phyloP scores from a whole-genome alignment of 768 basidiomycete species.

The Boletus sensibilis region DNA sequence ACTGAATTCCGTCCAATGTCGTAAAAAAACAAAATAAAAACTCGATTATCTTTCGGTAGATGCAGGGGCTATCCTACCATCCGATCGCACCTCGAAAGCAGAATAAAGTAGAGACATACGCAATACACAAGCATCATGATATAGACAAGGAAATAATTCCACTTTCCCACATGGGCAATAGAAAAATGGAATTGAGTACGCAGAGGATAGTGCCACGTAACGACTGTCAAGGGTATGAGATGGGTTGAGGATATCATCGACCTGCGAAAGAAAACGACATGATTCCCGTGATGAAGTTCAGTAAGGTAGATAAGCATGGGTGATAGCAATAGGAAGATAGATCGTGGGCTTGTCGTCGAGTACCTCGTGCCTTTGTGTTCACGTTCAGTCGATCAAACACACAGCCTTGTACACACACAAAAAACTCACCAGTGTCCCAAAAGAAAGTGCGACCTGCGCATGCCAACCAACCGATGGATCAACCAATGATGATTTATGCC shows the following conservation, averaged over 20 bases:
- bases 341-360: constrained; percentile 35
- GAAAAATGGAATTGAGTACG: constrained; percentile 13
- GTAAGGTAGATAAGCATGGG: constrained; percentile 34
- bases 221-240: constrained; percentile 32
- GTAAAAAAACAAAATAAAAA: constrained; percentile 14
- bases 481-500: constrained; percentile 41
- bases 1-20: not conserved
- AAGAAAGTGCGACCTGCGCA: constrained; percentile 32
- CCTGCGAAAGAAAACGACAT: constrained; percentile 31
- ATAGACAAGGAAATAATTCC: constrained; percentile 28
- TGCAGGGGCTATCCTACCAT: constrained; percentile 9
- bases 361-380: constrained; percentile 23
- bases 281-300: constrained; percentile 29
- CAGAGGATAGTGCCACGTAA: constrained; percentile 21
- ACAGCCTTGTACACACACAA: too few relatives aligned
- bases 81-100: constrained; percentile 20
- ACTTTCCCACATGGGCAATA: constrained; percentile 5
- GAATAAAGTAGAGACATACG: constrained; percentile 31
- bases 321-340: constrained; percentile 31
- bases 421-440: constrained; percentile 25
- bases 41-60: constrained; percentile 23
- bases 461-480: constrained; percentile 22
- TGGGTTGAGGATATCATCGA: constrained; percentile 29
- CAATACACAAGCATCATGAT: constrained; percentile 30
- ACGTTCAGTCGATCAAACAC: not conserved